Base-by-base conservation (phyloP, 805 yeast species). In the Schwanniomyces polymorphus region DNA sequence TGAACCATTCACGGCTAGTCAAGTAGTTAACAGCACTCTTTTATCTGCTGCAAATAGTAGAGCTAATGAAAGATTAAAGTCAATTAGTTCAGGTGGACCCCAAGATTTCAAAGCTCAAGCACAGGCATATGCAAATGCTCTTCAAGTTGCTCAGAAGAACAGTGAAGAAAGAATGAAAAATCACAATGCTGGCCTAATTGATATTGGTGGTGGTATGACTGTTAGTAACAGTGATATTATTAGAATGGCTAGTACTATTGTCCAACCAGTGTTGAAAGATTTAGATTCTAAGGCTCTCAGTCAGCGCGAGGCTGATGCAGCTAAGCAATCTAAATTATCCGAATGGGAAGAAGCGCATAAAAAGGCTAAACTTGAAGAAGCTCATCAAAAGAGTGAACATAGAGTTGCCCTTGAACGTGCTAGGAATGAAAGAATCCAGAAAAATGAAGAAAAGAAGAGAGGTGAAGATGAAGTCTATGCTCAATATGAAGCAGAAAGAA, bases 161-260 rank as follows among this genome's bases (percentile, higher is more conserved):
- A 73, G 79, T 41, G 80, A 79, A 42, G 82, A 80, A 61, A 78
- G 92, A 58, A 60, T 78, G 43, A 60, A 61, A 40, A 55, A 60
- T 42, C 73, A 75, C 51, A 82, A 84, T 53, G 80, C 84, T 63
- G 77, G 77, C 33, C 57, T 67, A 33, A 73, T 90, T 57, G 77
- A 89, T 59, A 69, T 92, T 52, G 99, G 99, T 50, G 97, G 96
- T 52, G 98, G 97, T 2, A 75, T 88, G 48, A 80, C 78, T 59
- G 81, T 92, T 78, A 75, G 87, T 34, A 86, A 79, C 49, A 78
- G 74, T 17, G 97, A 91, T 59, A 80, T 94, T 51, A 86, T 88
- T 53, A 78, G 78, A 43, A 80, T 92, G 72, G 98, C 99, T 17
- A 71, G 82, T 50, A 78, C 83, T 41, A 75, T 88, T 59, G 96